Conservation (phyloP, 2,329 filamentous ascomycete genomes). For the Fusarium siculi region DNA sequence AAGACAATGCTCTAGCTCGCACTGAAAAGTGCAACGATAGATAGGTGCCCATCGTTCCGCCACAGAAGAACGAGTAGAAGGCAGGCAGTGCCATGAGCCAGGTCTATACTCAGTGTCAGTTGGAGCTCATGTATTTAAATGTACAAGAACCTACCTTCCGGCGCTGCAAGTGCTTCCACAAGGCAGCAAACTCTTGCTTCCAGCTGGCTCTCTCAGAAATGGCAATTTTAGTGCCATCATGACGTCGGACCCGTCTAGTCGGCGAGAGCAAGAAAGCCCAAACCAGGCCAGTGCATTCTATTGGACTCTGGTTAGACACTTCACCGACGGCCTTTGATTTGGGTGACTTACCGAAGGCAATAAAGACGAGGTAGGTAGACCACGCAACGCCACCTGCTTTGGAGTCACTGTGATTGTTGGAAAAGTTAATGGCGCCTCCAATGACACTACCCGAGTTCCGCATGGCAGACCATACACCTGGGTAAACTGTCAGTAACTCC, state of each 20-base stretch:
- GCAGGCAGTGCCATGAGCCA: background rate
- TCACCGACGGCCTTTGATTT: rapidly evolving
- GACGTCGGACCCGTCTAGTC: background rate
- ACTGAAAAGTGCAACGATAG: background rate
- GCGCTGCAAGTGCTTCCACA: too few species aligned
- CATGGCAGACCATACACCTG: constrained; percentile 1
- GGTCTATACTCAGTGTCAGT: too few species aligned
- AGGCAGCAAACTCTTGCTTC: background rate
- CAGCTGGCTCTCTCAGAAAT: background rate
- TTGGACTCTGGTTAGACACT: rapidly evolving
- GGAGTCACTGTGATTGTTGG: background rate
- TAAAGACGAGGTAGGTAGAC: background rate
- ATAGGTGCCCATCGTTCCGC: constrained; percentile 5
- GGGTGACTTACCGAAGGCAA: background rate
- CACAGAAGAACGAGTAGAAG: constrained; percentile 3
- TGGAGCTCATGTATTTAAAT: too few species aligned
- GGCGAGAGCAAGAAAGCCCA: background rate
- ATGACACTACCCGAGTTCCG: background rate
- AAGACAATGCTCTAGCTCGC: background rate
- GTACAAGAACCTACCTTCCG: too few species aligned
- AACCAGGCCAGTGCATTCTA: background rate
- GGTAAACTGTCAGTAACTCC: rapidly evolving
- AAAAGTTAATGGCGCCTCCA: constrained; percentile 1
- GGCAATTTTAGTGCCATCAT: background rate
- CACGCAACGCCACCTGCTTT: background rate